Conservation (phyloP, 768 basidiomycete species). For the Vararia minispora region DNA sequence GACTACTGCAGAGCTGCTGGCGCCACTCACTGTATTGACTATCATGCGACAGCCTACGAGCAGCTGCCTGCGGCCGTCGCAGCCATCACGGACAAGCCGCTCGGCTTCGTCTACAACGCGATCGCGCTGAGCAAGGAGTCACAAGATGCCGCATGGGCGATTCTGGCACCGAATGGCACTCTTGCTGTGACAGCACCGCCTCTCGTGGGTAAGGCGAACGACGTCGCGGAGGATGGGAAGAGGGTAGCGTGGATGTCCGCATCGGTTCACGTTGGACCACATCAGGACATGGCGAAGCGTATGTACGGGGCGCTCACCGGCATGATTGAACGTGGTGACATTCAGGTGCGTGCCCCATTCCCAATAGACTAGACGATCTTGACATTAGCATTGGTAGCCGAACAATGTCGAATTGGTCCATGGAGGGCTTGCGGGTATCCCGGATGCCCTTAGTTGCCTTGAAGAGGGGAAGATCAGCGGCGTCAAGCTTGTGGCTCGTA, state of each 20-base stretch:
- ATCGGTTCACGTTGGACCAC: neutral
- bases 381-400: slow-evolving; percentile 10
- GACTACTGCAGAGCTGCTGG: slow-evolving; percentile 7
- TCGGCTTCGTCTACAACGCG: slow-evolving; percentile 10
- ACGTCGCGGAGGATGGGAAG: slow-evolving; percentile 2
- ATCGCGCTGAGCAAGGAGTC: slow-evolving; percentile 9
- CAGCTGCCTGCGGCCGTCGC: slow-evolving; percentile 5
- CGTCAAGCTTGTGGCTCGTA: slow-evolving; percentile 15
- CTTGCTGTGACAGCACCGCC: slow-evolving; percentile 6
- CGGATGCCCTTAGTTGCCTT: slow-evolving; percentile 13
- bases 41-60: slow-evolving; percentile 4
- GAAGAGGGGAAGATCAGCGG: slow-evolving; percentile 16
- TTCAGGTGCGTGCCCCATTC: slow-evolving; percentile 7
- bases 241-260: neutral
- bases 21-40: slow-evolving; percentile 14
- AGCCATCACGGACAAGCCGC: slow-evolving; percentile 9
- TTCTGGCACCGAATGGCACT: slow-evolving; percentile 9
- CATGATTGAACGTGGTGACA: slow-evolving; percentile 4
- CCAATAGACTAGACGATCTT: neutral
- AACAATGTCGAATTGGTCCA: slow-evolving; percentile 16
- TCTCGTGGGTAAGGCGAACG: neutral
- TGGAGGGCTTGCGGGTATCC: slow-evolving; percentile 17
- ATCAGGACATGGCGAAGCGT: slow-evolving; percentile 3
- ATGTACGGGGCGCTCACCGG: slow-evolving; percentile 3
- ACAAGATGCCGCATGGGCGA: slow-evolving; percentile 10